Evolutionary conservation across 495 filamentous ascomycete genomes (phyloP), one percentile per base, ranked within the genome.

Genomic region (Zalerion maritima): DNA sequence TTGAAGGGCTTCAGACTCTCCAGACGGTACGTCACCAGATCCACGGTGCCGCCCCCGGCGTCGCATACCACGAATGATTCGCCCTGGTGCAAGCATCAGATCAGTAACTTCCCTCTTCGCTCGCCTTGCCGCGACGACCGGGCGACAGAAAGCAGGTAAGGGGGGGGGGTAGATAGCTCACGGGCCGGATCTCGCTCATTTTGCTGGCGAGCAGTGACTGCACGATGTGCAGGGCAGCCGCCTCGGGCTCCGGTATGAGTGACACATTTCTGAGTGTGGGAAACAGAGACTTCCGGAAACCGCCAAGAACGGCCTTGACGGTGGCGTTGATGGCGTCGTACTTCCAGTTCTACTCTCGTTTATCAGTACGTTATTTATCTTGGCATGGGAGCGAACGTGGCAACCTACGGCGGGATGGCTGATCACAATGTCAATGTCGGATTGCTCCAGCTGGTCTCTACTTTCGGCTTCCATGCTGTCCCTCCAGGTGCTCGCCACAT

Each of bases 21-120:
- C 29, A 77, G 61, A 31, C 63, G 62, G 50, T 73, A 59, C 1
- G 53, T 52, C 3, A 57, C 49, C 30, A 69, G 34, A 39, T 67
- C 70, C 11, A 71, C 66, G 3, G 70, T 74, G n/a, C 68, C 69
- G 17, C 69, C 69, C 4, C 69, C 69, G 15, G 66, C 67, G 42
- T 73, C 68, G 26, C 64, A 67, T 2, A 73, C 58, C 18, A 72
- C 54, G 35, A 71, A 26, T 16, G 18, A 33, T 22, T 18, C 21
- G 8, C 18, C 21, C 14, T 32, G 28, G 22, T 37, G 23, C 14
- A 28, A 13, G 19, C n/a, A 12, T 14, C 22, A 11, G 9, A 14
- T 18, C 13, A 15, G 7, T 5, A 8, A 10, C 31, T 0, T 33
- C 34, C 41, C 36, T 22, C 37, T 37, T 6, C 32, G 36, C 7